These are phyloP conservation scores for Penicillium canescens DNA, from an alignment of 495 filamentous ascomycete species.

Conservation along the genomic window DNA sequence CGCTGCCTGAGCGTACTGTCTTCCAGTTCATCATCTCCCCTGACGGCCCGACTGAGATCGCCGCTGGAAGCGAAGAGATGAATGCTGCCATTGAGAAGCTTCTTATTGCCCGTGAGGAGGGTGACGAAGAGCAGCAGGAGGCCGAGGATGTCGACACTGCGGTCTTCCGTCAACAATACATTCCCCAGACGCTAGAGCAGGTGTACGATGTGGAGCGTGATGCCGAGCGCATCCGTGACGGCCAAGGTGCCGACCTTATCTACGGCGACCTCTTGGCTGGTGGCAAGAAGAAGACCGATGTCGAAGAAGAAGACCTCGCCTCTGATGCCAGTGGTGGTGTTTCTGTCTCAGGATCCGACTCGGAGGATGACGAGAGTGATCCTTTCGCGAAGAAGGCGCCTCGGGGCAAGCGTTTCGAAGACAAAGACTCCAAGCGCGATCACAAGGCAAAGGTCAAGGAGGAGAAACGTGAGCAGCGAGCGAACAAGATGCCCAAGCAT, in stretches of 20 bases:
- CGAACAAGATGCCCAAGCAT: conserved; percentile 94
- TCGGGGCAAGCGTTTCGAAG: conserved; percentile 84
- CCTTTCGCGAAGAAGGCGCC: conserved; percentile 67
- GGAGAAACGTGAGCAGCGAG: conserved; percentile 85
- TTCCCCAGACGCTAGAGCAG: conserved; percentile 89
- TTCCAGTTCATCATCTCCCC: conserved; percentile 76
- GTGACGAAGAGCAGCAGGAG: conserved; percentile 37
- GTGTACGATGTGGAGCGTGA: conserved; percentile 96
- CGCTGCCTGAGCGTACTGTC: conserved; percentile 66
- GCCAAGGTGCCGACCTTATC: conserved; percentile 69
- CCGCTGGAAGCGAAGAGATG: conserved; percentile 39
- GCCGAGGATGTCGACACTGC: conserved; percentile 73
- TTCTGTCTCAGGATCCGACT: conserved; percentile 44
- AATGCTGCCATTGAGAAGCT: conserved; percentile 49
- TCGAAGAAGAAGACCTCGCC: conserved; percentile 35
- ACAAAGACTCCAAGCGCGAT: conserved; percentile 85
- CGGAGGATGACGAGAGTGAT: conserved; percentile 46
- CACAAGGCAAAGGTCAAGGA: conserved; percentile 93
- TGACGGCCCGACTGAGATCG: conserved; percentile 51
- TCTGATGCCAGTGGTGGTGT: conserved; percentile 52
- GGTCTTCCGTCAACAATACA: conserved; percentile 93
- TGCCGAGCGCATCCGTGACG: conserved; percentile 70
- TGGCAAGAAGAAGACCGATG: conserved; percentile 54
- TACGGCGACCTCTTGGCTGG: conserved; percentile 77
- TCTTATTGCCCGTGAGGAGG: conserved; percentile 43